A percentile compares a stretch with the other conserved stretches of the same genome.
These are phyloP conservation scores for Nigrospora osmanthi DNA, from an alignment of 2,329 filamentous ascomycete genomes.

Conservation along the genomic window DNA sequence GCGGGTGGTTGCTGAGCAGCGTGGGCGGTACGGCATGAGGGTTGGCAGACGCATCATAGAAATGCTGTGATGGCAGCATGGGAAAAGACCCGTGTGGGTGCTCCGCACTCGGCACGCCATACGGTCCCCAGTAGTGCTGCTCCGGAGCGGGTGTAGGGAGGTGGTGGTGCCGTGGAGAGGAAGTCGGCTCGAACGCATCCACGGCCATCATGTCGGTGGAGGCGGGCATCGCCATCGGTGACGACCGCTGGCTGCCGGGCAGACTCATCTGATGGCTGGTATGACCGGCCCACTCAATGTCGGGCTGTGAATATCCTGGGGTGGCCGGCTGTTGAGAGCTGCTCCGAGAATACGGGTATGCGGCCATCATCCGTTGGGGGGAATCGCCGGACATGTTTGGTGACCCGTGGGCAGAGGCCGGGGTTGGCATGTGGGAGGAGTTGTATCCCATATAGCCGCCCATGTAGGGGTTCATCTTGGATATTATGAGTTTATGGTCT, in stretches of 20 bases:
- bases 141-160: slow-evolving; percentile 23
- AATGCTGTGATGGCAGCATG: slow-evolving; percentile 16
- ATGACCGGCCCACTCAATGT: slow-evolving; percentile 30
- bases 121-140: slow-evolving; percentile 27
- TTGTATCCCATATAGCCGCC: slow-evolving; percentile 24
- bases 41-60: slow-evolving; percentile 6
- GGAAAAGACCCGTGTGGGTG: slow-evolving; percentile 18
- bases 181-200: slow-evolving; percentile 24
- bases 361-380: slow-evolving; percentile 27
- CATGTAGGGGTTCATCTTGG: background rate
- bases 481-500: background rate
- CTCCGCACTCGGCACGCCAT: slow-evolving; percentile 24
- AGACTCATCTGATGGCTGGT: slow-evolving; percentile 31
- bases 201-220: slow-evolving; percentile 30
- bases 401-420: slow-evolving; percentile 39
- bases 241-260: slow-evolving; percentile 32
- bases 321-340: slow-evolving; percentile 38
- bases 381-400: slow-evolving; percentile 36
- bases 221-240: slow-evolving; percentile 34
- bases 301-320: slow-evolving; percentile 32
- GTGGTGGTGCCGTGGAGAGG: slow-evolving; percentile 7
- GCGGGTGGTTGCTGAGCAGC: slow-evolving; percentile 8
- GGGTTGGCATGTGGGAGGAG: slow-evolving; percentile 35
- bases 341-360: slow-evolving; percentile 29
- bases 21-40: slow-evolving; percentile 14